Evolutionary conservation across 2,329 filamentous ascomycete genomes (phyloP).

Genomic region (Calonectria pseudoturangicola): DNA sequence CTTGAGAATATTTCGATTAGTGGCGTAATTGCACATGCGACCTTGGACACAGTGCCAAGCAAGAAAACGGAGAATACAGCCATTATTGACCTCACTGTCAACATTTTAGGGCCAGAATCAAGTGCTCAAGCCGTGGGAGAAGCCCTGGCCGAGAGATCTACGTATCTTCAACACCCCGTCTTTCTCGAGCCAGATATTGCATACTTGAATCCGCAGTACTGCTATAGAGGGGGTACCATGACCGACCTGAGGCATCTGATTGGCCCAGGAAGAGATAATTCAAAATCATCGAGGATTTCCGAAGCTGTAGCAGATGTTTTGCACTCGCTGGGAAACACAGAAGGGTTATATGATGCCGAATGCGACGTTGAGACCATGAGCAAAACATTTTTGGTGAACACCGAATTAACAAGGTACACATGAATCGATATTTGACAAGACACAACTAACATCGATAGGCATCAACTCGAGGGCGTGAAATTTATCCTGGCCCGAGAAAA

Average conservation of each 20-base stretch:
- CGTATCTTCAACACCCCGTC: slow-evolving; percentile 11
- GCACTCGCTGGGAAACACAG: neutral
- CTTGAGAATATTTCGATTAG: neutral
- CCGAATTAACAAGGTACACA: neutral
- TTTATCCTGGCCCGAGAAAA: slow-evolving; percentile 20
- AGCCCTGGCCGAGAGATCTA: neutral
- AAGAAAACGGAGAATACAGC: neutral
- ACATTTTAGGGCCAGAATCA: slow-evolving; percentile 7
- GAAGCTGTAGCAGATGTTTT: neutral
- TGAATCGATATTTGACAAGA: too few relatives aligned
- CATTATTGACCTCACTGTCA: neutral
- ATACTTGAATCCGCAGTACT: neutral
- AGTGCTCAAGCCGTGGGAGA: neutral
- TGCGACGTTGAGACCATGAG: slow-evolving; percentile 10
- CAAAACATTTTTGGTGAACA: neutral
- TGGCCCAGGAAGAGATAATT: neutral
- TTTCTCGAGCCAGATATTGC: neutral
- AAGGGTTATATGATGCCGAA: slow-evolving; percentile 3
- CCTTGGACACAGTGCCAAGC: neutral
- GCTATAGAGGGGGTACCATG: neutral
- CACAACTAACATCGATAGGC: neutral
- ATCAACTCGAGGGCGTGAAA: slow-evolving; percentile 6
- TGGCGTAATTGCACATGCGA: neutral
- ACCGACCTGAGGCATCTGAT: neutral
- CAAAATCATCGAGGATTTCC: neutral